Base-by-base conservation (phyloP, 179 eudicot species). In the Nepenthes alata region DNA sequence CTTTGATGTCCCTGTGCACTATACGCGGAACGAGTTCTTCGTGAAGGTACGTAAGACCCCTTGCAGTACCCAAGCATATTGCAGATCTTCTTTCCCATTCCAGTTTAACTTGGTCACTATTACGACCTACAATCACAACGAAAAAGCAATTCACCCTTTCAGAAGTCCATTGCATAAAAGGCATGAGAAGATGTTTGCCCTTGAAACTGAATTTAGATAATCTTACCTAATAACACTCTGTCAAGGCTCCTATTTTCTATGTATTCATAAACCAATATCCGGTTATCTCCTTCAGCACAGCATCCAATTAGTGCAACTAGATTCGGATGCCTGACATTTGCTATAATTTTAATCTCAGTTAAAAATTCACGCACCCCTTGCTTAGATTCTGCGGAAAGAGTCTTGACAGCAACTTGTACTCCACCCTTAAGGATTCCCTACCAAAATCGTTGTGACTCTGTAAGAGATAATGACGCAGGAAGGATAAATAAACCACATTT, bases 291-390 rank as follows among this genome's bases (percentile, higher is more conserved):
- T 77, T 86, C 78, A 25, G 71, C 78, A 66, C 98, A 89, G 67
- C 96, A 91, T 70, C 98, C 98, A 58, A 88, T 68, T 67, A 91
- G 74, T 71, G 85, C 81, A 58, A 91, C 98, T 35, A 91, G 84
- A 76, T 88, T 82, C 67, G 78, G 87, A 67, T 91, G 98, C 78
- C 63, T 85, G 64, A 89, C 85, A 75, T 81, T 78, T n/a, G 95
- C 70, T 72, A 91, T 89, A 36, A 79, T 80, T 36, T 80, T 77
- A 50, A 91, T 91, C 75, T 91, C 96, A 2, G 95, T 71, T 71
- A 89, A 72, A 80, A 89, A 91, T 73, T 91, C 98, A 11, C 73
- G 85, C 58, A 69, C 67, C 44, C 98, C 98, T 75, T 91, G 98
- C 74, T 78, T 91, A 68, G 98, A 91, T 74, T 80, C 83, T 58